Percentiles rank a stretch among this genome's conserved stretches.
phyloP scores from a whole-genome alignment of 2,329 filamentous ascomycete species.

The Zalaria sp. region DNA sequence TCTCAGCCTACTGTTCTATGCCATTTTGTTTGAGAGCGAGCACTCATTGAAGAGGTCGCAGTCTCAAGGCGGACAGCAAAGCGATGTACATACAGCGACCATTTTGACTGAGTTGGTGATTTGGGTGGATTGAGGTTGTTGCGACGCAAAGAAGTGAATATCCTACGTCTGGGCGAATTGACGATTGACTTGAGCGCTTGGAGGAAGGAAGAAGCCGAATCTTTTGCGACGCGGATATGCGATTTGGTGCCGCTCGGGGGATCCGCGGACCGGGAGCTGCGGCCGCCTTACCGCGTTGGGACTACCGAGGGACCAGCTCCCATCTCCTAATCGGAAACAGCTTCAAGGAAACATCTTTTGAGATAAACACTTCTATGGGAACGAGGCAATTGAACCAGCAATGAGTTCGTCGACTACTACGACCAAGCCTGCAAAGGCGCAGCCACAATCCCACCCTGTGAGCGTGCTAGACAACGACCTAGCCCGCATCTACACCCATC shows the following conservation, averaged over 20 bases:
- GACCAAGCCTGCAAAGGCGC: no score
- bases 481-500: slow-evolving; percentile 38
- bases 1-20: slow-evolving; percentile 91
- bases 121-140: slow-evolving; percentile 17
- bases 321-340: no score
- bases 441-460: no score
- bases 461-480: slow-evolving; percentile 14
- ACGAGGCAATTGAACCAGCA: no score
- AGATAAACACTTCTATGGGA: no score
- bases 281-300: no score
- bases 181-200: background rate
- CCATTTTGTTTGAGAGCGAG: slow-evolving; percentile 10
- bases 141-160: slow-evolving; percentile 72
- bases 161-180: slow-evolving; percentile 56
- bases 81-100: slow-evolving; percentile 85
- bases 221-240: background rate
- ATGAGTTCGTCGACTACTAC: no score
- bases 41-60: slow-evolving; percentile 13
- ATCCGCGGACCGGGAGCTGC: no score
- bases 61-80: slow-evolving; percentile 72
- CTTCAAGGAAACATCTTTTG: no score
- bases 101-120: slow-evolving; percentile 46
- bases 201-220: slow-evolving; percentile 1
- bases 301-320: no score
- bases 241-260: no score